Percentiles rank a stretch among this genome's conserved stretches.
Conservation (phyloP, 192 early-diverging fungal species). For the Coemansia sp. region DNA sequence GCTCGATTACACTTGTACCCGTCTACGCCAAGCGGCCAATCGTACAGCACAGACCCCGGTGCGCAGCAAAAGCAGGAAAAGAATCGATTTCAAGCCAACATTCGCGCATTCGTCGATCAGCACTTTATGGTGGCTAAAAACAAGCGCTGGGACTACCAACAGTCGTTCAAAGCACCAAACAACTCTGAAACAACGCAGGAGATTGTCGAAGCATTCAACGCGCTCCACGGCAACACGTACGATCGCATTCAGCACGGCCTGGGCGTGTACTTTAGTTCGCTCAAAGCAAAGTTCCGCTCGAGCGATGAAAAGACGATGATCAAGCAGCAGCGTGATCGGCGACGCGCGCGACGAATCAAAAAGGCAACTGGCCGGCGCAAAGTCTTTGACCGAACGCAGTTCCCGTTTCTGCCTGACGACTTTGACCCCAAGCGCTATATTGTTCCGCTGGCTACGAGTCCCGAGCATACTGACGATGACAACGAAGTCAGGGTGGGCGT, state of each 20-base stretch:
- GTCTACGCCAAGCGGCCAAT: constrained; percentile 6
- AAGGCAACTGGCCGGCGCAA: constrained; percentile 46
- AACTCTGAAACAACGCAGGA: constrained; percentile 49
- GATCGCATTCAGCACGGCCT: constrained; percentile 54
- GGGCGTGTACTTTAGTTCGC: constrained; percentile 54
- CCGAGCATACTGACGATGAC: constrained; percentile 53
- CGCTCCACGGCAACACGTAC: constrained; percentile 24
- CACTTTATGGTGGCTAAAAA: constrained; percentile 26
- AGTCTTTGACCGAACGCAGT: constrained; percentile 29
- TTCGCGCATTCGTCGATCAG: constrained; percentile 51
- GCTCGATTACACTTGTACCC: constrained; percentile 4
- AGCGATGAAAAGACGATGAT: constrained; percentile 54
- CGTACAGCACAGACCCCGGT: constrained; percentile 6
- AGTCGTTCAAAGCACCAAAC: constrained; percentile 54
- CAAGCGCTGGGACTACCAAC: constrained; percentile 52
- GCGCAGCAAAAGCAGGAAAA: constrained; percentile 48
- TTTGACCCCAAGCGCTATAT: constrained; percentile 35
- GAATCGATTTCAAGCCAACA: constrained; percentile 53
- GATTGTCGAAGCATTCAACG: constrained; percentile 35
- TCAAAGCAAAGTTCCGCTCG: constrained; percentile 52
- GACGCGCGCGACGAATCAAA: constrained; percentile 45
- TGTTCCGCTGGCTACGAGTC: constrained; percentile 47
- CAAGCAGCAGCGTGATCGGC: constrained; percentile 54
- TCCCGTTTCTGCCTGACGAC: constrained; percentile 38
- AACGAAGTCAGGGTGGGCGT: constrained; percentile 49